Evolutionary conservation across 345 rosid genomes (phyloP), one percentile per base, ranked within the genome.

Genomic region (Eucalyptus globulus): DNA sequence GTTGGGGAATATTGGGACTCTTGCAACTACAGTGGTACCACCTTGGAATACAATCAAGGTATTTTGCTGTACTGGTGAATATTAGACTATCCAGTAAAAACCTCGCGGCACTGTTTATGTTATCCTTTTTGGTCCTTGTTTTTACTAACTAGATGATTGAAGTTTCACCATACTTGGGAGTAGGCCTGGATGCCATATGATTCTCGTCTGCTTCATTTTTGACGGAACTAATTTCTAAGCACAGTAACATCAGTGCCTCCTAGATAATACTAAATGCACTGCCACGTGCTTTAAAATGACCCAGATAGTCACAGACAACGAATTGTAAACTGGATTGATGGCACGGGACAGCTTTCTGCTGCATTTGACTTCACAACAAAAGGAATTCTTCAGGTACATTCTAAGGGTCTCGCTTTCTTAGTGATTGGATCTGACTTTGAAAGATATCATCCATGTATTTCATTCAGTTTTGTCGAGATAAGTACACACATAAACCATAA

Each of bases 1-100:
- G 97, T 97, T 90, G 99, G 99, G 72, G 99, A 97, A 93, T 94
- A 91, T 88, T 97, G 99, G 99, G 99, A 96, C 92, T 95, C 98
- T 89, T 97, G 99, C 93, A 96, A 92, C 50, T 97, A 97, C 88
- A 94, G 88, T 89, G 94, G 93, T 49, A 72, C 86, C 56, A 93
- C 91, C 88, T 93, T 95, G 89, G 98, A 97, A 87, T 95, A 96
- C 89, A 96, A 94, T 90, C 99, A 97, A 96, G 99, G 99, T 96
- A 93, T 87, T 47, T 58, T 34, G 87, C 22, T 60, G 43, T 72
- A 34, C 90, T 24, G 86, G 44, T 72, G 45, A 50, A 21, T 76
- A 40, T 40, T 37, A 76, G 85, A 76, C 85, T 11, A 40, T 40
- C 47, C 85, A 37, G 7, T 40, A 6, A 40, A 76, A 76, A 40